phyloP scores from a whole-genome alignment of 2,329 filamentous ascomycete genomes.

The Xylariaceae sp. region DNA sequence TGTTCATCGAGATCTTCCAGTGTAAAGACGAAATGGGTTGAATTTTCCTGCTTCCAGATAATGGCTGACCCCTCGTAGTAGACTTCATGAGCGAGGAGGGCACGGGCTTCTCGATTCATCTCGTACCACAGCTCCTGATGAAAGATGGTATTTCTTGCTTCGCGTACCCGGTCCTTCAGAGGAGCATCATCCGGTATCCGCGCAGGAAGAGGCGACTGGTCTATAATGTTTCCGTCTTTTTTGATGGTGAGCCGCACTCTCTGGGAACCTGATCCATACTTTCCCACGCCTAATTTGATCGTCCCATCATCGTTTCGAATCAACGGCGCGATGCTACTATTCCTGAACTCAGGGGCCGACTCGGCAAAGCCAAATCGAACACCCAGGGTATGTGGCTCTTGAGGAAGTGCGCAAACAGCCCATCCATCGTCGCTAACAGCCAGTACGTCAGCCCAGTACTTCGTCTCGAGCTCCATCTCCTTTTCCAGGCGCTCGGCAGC shows the following conservation, averaged over 20 bases:
- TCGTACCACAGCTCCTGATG: conserved; percentile 89
- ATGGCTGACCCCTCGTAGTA: conserved; percentile 55
- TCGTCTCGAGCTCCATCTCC: conserved; percentile 74
- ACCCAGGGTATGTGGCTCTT: conserved; percentile 67
- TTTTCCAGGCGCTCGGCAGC: conserved; percentile 67
- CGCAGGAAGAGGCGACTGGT: conserved; percentile 48
- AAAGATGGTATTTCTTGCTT: conserved; percentile 73
- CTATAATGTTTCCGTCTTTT: conserved; percentile 52
- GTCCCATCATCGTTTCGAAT: conserved; percentile 68
- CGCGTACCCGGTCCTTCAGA: conserved; percentile 63
- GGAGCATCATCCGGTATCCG: conserved; percentile 52
- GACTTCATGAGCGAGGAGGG: conserved; percentile 65
- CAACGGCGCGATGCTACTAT: conserved; percentile 76
- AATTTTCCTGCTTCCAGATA: conserved; percentile 47
- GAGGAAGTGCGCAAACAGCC: conserved; percentile 73
- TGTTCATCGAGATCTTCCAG: conserved; percentile 56
- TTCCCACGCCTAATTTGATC: conserved; percentile 65
- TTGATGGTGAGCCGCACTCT: conserved; percentile 64
- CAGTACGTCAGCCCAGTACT: conserved; percentile 84
- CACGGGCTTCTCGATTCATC: conserved; percentile 73
- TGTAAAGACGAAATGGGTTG: conserved; percentile 60
- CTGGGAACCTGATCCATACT: conserved; percentile 46
- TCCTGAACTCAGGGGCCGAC: conserved; percentile 53
- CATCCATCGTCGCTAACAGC: conserved; percentile 78
- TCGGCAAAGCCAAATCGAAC: conserved; percentile 89